phyloP scores from a whole-genome alignment of 352 stramenopile genomes.

The Phytophthora citrophthora region DNA sequence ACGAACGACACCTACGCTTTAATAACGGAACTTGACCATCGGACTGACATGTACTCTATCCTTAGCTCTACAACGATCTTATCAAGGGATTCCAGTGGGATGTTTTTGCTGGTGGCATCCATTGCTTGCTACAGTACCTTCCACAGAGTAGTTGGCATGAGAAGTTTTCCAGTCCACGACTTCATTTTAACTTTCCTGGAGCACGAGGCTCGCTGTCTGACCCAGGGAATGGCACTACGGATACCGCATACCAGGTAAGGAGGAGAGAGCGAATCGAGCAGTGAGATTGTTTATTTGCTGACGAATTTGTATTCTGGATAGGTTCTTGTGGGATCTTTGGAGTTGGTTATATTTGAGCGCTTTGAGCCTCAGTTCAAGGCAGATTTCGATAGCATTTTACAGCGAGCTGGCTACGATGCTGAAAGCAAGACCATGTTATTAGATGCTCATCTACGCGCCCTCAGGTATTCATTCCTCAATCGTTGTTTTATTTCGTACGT shows the following conservation, averaged over 20 bases:
- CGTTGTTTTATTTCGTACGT: constrained; percentile 3
- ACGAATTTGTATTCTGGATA: constrained; percentile 19
- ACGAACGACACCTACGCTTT: constrained; percentile 17
- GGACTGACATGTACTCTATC: constrained; percentile 5
- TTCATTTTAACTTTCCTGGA: constrained; percentile 85
- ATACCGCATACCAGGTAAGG: constrained; percentile 74
- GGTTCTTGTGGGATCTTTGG: constrained; percentile 76
- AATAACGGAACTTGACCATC: background rate
- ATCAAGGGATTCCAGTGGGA: constrained; percentile 88
- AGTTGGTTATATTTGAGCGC: constrained; percentile 87
- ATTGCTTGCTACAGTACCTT: constrained; percentile 85
- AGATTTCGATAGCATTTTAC: constrained; percentile 69
- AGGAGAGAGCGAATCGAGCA: background rate
- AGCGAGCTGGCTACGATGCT: constrained; percentile 63
- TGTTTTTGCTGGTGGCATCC: constrained; percentile 80
- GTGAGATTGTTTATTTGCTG: background rate
- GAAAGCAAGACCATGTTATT: constrained; percentile 76
- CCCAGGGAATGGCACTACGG: constrained; percentile 81
- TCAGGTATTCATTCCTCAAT: constrained; percentile 40
- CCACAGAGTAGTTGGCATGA: constrained; percentile 66
- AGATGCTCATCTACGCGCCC: constrained; percentile 69
- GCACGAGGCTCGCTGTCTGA: constrained; percentile 63
- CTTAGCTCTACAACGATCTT: constrained; percentile 75
- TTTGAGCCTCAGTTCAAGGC: constrained; percentile 67
- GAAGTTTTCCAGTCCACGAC: constrained; percentile 66